Conservation (phyloP, 768 basidiomycete species). For the Tephrocybe sp. region DNA sequence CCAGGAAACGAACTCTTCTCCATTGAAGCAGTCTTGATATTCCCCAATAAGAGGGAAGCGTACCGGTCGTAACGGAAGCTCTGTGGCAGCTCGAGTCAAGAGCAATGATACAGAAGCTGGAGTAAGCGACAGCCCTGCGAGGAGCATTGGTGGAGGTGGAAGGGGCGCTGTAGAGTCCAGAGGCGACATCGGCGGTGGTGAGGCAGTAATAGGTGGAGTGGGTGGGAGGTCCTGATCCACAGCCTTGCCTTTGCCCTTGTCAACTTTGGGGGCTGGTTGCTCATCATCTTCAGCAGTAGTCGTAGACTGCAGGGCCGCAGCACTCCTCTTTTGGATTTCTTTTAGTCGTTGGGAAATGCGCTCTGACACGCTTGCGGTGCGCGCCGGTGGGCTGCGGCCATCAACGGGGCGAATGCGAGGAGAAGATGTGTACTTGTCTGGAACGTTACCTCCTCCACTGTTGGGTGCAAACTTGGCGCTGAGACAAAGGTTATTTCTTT, state of each 20-base stretch:
- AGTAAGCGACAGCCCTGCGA: constrained; percentile 73
- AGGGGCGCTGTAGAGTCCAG: constrained; percentile 42
- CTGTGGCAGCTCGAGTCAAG: constrained; percentile 65
- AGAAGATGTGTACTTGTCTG: constrained; percentile 81
- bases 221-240: constrained; percentile 34
- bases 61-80: constrained; percentile 68
- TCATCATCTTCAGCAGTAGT: constrained; percentile 33
- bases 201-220: constrained; percentile 36
- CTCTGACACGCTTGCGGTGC: constrained; percentile 81
- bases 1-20: constrained; percentile 88
- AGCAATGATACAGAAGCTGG: constrained; percentile 66
- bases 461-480: constrained; percentile 90
- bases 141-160: constrained; percentile 54
- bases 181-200: constrained; percentile 66
- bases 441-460: constrained; percentile 36
- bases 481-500: constrained; percentile 1
- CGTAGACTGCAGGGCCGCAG: constrained; percentile 32
- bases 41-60: constrained; percentile 80
- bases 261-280: constrained; percentile 52
- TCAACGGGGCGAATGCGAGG: constrained; percentile 64
- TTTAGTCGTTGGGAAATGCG: constrained; percentile 81
- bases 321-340: constrained; percentile 66
- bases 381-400: constrained; percentile 50
- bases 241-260: constrained; percentile 81
- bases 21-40: constrained; percentile 83